A percentile compares a stretch with the other conserved stretches of the same genome.
Conservation (phyloP, 2,329 filamentous ascomycete genomes). For the Penicillium concentricum region DNA sequence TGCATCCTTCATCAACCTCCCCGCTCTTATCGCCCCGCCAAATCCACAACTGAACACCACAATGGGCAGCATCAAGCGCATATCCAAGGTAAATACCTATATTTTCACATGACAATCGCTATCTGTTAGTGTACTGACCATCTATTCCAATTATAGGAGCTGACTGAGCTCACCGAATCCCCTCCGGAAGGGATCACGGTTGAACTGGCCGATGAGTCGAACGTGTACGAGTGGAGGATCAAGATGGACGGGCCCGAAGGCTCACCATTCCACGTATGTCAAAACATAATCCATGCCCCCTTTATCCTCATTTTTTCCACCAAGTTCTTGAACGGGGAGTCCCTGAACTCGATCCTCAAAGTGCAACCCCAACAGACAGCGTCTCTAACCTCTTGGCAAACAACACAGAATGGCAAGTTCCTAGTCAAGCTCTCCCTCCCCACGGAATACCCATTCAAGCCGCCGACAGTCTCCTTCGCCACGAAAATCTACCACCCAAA, state of each 20-base stretch:
- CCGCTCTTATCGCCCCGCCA: constrained; percentile 16
- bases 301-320: background rate
- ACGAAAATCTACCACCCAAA: constrained; percentile 97
- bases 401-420: constrained; percentile 66
- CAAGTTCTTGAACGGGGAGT: background rate
- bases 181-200: constrained; percentile 60
- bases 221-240: constrained; percentile 68
- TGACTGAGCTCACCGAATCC: constrained; percentile 55
- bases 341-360: background rate
- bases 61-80: constrained; percentile 49
- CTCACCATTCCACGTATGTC: constrained; percentile 63
- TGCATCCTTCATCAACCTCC: constrained; percentile 7
- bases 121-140: background rate
- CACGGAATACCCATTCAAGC: constrained; percentile 84
- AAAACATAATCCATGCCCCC: background rate
- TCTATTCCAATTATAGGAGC: constrained; percentile 49
- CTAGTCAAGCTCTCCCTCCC: constrained; percentile 71
- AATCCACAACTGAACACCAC: constrained; percentile 7
- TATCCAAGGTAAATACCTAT: constrained; percentile 42
- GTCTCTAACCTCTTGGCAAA: constrained; percentile 7
- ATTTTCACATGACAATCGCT: background rate
- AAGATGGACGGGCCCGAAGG: constrained; percentile 64
- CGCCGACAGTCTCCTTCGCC: constrained; percentile 73
- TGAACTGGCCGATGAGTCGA: constrained; percentile 59
- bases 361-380: background rate